phyloP scores from a whole-genome alignment of 108 stramenopile genomes.

The Bacterosira constricta region DNA sequence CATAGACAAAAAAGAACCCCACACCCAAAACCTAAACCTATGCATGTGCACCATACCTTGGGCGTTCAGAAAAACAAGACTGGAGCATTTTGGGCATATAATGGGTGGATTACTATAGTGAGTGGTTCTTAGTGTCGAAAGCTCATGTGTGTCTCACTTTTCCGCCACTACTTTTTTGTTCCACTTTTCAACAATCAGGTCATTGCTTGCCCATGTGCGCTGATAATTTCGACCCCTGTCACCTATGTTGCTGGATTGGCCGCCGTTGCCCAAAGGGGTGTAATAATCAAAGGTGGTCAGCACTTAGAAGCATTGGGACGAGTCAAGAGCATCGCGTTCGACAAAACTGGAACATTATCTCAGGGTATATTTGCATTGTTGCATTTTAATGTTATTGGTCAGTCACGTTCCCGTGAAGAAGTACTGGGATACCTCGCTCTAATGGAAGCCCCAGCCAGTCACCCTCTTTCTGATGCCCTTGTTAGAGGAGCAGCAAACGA shows the following conservation, averaged over 20 bases:
- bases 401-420: constrained; percentile 37
- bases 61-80: constrained; percentile 62
- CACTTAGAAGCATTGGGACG: constrained; percentile 71
- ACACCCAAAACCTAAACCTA: no score
- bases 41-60: constrained; percentile 85
- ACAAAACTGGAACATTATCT: constrained; percentile 88
- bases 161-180: constrained; percentile 4
- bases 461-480: constrained; percentile 77
- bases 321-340: constrained; percentile 64
- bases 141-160: no score
- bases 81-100: constrained; percentile 62
- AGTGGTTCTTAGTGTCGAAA: no score
- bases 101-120: constrained; percentile 79
- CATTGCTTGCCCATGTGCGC: constrained; percentile 82
- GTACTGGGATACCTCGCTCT: constrained; percentile 55
- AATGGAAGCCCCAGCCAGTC: constrained; percentile 74
- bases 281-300: constrained; percentile 83
- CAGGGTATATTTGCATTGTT: constrained; percentile 72
- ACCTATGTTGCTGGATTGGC: constrained; percentile 85
- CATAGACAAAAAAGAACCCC: no score
- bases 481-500: constrained; percentile 67
- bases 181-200: constrained; percentile 12
- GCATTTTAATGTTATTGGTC: constrained; percentile 44
- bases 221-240: constrained; percentile 89
- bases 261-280: constrained; percentile 78